These are phyloP conservation scores for Populus deltoides DNA, from an alignment of 345 rosid species.

Conservation along the genomic window DNA sequence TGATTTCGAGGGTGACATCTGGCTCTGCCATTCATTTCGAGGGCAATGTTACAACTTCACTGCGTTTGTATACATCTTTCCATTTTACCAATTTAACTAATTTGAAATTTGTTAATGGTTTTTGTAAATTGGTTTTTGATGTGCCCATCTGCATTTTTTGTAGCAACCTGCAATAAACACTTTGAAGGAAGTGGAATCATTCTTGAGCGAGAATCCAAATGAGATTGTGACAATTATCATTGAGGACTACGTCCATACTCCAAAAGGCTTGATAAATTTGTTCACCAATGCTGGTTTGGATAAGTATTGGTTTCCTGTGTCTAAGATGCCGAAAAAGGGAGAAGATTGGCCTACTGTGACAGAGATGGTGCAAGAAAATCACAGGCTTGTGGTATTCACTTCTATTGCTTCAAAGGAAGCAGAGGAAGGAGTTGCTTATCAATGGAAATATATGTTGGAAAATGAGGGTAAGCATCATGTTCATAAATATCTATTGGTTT, in stretches of 20 bases:
- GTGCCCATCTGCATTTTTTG: conserved; percentile 16
- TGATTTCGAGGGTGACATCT: conserved; percentile 73
- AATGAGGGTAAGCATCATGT: conserved; percentile 59
- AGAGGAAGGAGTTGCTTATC: conserved; percentile 95
- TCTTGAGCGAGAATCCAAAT: conserved; percentile 68
- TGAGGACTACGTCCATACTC: conserved; percentile 88
- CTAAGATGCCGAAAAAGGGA: conserved; percentile 88
- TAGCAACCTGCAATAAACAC: conserved; percentile 95
- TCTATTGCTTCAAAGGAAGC: conserved; percentile 90
- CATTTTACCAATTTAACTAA: conserved; percentile 12
- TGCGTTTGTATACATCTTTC: conserved; percentile 63
- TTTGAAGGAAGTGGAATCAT: conserved; percentile 81
- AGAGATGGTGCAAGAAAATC: conserved; percentile 82
- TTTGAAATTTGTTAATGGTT: not conserved
- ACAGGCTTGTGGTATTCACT: conserved; percentile 84
- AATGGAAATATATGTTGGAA: conserved; percentile 91
- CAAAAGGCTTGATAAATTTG: conserved; percentile 72
- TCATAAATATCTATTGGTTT: not conserved
- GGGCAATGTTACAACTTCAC: conserved; percentile 98
- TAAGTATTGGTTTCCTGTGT: conserved; percentile 81
- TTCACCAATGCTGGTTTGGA: conserved; percentile 76
- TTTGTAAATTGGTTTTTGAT: conserved; percentile 2
- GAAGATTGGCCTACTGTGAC: conserved; percentile 95
- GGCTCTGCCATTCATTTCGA: conserved; percentile 95
- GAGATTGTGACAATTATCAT: conserved; percentile 89